phyloP scores from a whole-genome alignment of 495 filamentous ascomycete genomes.

The Penicillium verhagenii region DNA sequence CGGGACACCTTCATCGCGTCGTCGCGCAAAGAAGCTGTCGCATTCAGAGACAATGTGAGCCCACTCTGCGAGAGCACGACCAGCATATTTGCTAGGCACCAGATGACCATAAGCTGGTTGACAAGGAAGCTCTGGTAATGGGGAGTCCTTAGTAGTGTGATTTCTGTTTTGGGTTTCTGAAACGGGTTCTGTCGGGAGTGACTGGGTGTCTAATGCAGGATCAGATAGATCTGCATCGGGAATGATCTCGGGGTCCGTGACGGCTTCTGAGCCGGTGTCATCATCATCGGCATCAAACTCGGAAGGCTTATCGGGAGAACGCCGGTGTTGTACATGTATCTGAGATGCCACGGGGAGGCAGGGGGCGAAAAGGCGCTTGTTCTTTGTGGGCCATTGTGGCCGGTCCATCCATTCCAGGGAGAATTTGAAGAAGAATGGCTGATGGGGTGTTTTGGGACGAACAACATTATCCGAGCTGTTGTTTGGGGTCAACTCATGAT shows the following conservation, averaged over 20 bases:
- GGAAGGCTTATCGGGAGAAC: constrained; percentile 23
- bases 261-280: constrained; percentile 13
- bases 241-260: neutral
- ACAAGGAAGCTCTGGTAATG: constrained; percentile 21
- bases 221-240: neutral
- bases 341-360: constrained; percentile 71
- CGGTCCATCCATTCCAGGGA: constrained; percentile 72
- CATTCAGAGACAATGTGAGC: constrained; percentile 77
- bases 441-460: constrained; percentile 48
- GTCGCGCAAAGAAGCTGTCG: constrained; percentile 87
- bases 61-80: constrained; percentile 92
- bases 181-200: neutral
- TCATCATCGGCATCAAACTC: constrained; percentile 33
- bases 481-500: constrained; percentile 24
- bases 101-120: constrained; percentile 25
- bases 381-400: constrained; percentile 49
- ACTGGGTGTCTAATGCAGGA: neutral
- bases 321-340: constrained; percentile 40
- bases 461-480: constrained; percentile 25
- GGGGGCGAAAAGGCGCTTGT: constrained; percentile 67
- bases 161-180: constrained; percentile 9
- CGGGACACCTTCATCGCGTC: constrained; percentile 82
- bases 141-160: constrained; percentile 22
- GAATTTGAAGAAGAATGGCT: constrained; percentile 72
- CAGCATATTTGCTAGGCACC: constrained; percentile 68